These are phyloP conservation scores for Cyclotella cryptica DNA, from an alignment of 108 stramenopile genomes.

Conservation along the genomic window DNA sequence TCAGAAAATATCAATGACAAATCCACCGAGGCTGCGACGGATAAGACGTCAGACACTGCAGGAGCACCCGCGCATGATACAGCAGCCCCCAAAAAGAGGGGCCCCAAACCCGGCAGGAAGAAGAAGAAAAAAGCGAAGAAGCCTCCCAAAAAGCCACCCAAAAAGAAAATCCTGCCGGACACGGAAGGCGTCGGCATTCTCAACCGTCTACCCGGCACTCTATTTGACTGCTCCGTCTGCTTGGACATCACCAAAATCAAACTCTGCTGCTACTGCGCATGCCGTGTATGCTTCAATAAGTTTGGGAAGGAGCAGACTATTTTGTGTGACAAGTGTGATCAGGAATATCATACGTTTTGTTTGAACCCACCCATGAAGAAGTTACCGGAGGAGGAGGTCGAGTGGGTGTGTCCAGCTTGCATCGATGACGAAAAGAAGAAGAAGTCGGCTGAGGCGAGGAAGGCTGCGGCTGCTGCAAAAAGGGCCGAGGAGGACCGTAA, in stretches of 20 bases:
- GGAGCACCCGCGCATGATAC: neutral
- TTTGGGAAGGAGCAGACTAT: constrained; percentile 63
- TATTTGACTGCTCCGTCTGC: constrained; percentile 62
- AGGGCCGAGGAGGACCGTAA: constrained; percentile 20
- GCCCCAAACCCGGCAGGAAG: constrained; percentile 22
- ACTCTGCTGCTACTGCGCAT: constrained; percentile 86
- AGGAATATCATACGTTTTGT: constrained; percentile 58
- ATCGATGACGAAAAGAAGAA: constrained; percentile 53
- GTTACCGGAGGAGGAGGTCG: constrained; percentile 43
- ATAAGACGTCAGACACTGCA: neutral
- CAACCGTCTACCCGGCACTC: constrained; percentile 50
- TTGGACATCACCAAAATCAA: constrained; percentile 66
- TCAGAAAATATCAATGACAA: constrained; percentile 9
- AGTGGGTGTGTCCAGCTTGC: constrained; percentile 53
- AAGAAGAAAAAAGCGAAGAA: constrained; percentile 20
- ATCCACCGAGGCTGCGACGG: neutral
- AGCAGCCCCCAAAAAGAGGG: neutral
- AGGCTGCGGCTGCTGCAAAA: constrained; percentile 13
- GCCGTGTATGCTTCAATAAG: constrained; percentile 87
- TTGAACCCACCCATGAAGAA: constrained; percentile 35
- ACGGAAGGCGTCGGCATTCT: constrained; percentile 39
- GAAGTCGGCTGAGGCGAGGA: constrained; percentile 32
- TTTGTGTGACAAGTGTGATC: constrained; percentile 55
- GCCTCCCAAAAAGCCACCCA: constrained; percentile 8
- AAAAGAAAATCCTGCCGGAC: constrained; percentile 28